phyloP scores from a whole-genome alignment of 805 yeast species.

The Lipomyces chichibuensis region DNA sequence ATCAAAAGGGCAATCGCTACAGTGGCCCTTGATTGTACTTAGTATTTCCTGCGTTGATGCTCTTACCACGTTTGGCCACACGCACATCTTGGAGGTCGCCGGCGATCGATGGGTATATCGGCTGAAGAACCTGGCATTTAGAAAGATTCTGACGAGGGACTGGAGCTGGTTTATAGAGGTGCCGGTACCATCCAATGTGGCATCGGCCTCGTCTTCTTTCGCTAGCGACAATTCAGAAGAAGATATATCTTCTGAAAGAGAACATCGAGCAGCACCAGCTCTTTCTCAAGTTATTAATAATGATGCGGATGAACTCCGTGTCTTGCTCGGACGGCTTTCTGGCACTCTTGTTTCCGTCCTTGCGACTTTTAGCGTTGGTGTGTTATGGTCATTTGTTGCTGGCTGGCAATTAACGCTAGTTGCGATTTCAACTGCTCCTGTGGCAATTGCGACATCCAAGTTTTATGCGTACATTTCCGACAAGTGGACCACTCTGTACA shows the following conservation, averaged over 20 bases:
- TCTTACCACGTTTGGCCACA: conserved; percentile 54
- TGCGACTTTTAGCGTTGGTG: conserved; percentile 60
- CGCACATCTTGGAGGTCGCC: conserved; percentile 55
- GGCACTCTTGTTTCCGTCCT: conserved; percentile 57
- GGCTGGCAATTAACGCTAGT: conserved; percentile 91
- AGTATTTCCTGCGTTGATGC: conserved; percentile 69
- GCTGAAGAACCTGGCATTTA: conserved; percentile 56
- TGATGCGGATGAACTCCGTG: conserved; percentile 77
- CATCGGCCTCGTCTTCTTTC: neutral
- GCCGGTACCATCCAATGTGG: neutral
- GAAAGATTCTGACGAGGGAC: conserved; percentile 55
- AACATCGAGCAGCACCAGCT: conserved; percentile 11
- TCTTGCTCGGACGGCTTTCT: conserved; percentile 64
- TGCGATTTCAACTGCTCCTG: conserved; percentile 74
- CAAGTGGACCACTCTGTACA: conserved; percentile 62
- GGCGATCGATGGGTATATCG: conserved; percentile 70
- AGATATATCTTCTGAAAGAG: neutral
- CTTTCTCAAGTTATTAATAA: conserved; percentile 66
- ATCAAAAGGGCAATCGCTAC: conserved; percentile 37
- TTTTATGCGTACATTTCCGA: conserved; percentile 58
- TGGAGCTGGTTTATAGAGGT: conserved; percentile 51
- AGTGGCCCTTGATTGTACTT: conserved; percentile 72
- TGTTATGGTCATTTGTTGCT: conserved; percentile 71
- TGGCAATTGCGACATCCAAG: conserved; percentile 56
- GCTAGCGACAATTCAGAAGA: neutral